phyloP scores from a whole-genome alignment of 352 stramenopile species.

The Phytophthora idaei region DNA sequence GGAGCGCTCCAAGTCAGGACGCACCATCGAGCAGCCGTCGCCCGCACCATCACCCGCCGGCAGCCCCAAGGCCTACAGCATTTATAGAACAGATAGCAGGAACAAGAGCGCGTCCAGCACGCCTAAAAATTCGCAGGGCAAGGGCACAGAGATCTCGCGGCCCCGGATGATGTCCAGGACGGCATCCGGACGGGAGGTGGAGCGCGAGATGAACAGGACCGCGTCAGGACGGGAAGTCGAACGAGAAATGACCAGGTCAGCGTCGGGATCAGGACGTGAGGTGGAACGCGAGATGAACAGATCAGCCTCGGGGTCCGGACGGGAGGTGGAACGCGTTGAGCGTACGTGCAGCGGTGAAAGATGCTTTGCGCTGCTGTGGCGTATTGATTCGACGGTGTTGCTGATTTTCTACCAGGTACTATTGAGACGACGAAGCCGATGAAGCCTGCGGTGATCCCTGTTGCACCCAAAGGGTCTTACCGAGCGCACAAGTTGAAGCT shows the following conservation, averaged over 20 bases:
- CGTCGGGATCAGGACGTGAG: constrained; percentile 44
- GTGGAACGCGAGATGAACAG: constrained; percentile 41
- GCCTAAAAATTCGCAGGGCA: constrained; percentile 46
- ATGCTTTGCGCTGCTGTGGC: constrained; percentile 7
- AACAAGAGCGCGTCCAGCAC: constrained; percentile 42
- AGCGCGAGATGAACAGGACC: constrained; percentile 34
- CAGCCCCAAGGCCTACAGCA: constrained; percentile 48
- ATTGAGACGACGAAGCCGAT: constrained; percentile 42
- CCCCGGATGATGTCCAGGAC: constrained; percentile 74
- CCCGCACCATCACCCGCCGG: constrained; percentile 38
- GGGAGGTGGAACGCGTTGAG: constrained; percentile 47
- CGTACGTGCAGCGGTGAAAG: constrained; percentile 20
- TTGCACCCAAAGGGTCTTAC: constrained; percentile 70
- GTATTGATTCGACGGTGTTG: not conserved
- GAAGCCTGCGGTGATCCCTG: constrained; percentile 53
- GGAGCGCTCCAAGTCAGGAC: constrained; percentile 62
- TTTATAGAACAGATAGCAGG: constrained; percentile 71
- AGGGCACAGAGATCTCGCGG: constrained; percentile 80
- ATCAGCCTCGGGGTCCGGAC: constrained; percentile 29
- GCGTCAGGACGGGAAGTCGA: constrained; percentile 45
- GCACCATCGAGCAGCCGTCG: constrained; percentile 45
- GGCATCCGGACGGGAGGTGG: constrained; percentile 47
- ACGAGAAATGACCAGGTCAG: constrained; percentile 57
- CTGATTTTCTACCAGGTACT: constrained; percentile 24
- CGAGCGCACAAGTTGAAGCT: constrained; percentile 85